A percentile compares a stretch with the other conserved stretches of the same genome.
Conservation (phyloP, 441 rosid genomes). For the Gossypium gossypioides region DNA sequence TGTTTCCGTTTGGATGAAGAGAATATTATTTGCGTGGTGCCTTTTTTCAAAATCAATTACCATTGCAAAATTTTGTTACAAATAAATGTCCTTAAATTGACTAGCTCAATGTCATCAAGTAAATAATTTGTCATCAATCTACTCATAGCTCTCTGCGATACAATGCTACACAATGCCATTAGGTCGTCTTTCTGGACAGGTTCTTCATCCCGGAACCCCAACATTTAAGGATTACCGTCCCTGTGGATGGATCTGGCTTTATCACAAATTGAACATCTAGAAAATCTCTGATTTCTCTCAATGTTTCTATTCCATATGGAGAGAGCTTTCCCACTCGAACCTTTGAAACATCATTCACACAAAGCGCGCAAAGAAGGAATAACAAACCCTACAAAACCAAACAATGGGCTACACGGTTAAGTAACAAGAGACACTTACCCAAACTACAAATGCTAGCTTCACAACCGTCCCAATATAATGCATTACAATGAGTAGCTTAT, state of each 20-base stretch:
- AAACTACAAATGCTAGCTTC: not conserved
- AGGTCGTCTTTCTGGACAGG: conserved; percentile 62
- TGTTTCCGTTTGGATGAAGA: not conserved
- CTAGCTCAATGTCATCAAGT: not conserved
- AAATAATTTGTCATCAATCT: not conserved
- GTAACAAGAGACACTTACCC: not conserved
- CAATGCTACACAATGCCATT: conserved; percentile 3
- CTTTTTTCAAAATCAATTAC: not conserved
- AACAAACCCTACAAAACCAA: conserved; percentile 50
- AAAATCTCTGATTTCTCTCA: conserved; percentile 59
- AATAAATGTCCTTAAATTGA: not conserved
- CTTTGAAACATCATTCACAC: conserved; percentile 70
- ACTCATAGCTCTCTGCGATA: not conserved
- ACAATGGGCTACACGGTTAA: not conserved
- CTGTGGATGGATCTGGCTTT: conserved; percentile 56
- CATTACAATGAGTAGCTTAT: not conserved
- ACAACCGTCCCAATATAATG: not conserved
- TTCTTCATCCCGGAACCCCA: conserved; percentile 65
- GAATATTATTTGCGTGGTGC: not conserved
- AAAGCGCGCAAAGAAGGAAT: conserved; percentile 65
- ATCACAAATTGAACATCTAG: conserved; percentile 52
- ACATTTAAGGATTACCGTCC: conserved; percentile 64
- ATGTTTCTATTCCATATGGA: conserved; percentile 63
- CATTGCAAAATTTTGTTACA: not conserved
- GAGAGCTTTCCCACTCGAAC: conserved; percentile 74